Conservation (phyloP, 176 grass and related monocot genomes). For the Musa schizocarpa region DNA sequence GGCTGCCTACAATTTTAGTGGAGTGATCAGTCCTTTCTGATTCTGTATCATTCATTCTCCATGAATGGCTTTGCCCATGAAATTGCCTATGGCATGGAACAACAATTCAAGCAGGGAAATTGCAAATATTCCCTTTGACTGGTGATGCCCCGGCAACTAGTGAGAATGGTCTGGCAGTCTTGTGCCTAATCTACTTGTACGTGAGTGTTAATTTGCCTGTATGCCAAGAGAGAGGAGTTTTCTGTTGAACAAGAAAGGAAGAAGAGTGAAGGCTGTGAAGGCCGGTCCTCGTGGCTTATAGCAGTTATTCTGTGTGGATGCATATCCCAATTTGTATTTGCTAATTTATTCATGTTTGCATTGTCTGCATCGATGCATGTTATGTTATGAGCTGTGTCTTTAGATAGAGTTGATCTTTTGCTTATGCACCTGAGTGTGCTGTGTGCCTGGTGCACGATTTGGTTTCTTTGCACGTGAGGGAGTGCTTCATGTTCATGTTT, state of each 20-base stretch:
- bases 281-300: not conserved
- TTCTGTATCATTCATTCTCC: not conserved
- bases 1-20: conserved; percentile 7
- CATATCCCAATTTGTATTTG: not conserved
- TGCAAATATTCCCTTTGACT: not conserved
- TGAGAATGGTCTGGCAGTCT: not conserved
- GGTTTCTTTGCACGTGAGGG: too few relatives aligned
- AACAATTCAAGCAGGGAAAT: not conserved
- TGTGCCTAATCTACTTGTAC: not conserved
- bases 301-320: not conserved
- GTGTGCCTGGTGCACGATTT: too few relatives aligned
- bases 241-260: not conserved
- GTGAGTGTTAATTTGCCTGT: not conserved
- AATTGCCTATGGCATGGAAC: not conserved
- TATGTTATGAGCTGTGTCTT: too few relatives aligned
- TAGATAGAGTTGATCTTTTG: too few relatives aligned
- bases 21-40: not conserved
- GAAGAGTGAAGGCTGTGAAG: too few relatives aligned
- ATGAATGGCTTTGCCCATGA: not conserved
- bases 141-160: not conserved
- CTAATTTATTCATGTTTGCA: too few relatives aligned
- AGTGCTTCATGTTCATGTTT: too few relatives aligned
- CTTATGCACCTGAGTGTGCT: too few relatives aligned
- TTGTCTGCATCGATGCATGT: too few relatives aligned
- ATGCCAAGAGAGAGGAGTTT: not conserved